Evolutionary conservation across 73 alveolate genomes (phyloP), one percentile per base, ranked within the genome.

Genomic region (Paramecium primaurelia): DNA sequence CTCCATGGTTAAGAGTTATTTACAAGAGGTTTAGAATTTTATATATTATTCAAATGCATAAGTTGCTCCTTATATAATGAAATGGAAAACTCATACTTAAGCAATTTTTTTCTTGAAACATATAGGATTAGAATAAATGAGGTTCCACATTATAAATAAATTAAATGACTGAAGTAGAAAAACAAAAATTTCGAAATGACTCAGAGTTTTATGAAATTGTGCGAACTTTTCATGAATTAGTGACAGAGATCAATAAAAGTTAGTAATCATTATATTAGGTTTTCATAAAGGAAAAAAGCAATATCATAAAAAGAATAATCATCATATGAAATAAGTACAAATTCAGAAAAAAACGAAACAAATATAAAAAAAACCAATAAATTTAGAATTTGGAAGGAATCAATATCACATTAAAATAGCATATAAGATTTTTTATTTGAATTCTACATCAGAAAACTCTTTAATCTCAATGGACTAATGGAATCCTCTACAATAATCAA

Each of bases 21-120:
- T 20, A 80, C 30, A 45, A 22, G 18, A 20, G 91, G 73, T 26
- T 36, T 80, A 45, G 49, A 25, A 45, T 40, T 25, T 20, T 80
- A 25, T 11, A 80, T 22, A 7, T 80, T 80, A 47, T 49, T 80
- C 22, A 80, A 25, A 44, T 80, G 91, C 71, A 45, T 80, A 45
- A 80, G 49, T 80, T 80, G 32, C 34, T 80, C 91, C 91, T 80
- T 16, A 54, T 1, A 54, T 54, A 54, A 54, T 54, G 14, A 8
- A 22, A 54, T 54, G 0, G 11, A 18, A 54, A 54, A 54, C 11
- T 16, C 9, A 54, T 80, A 80, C 91, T 47, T 42, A 44, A 9
- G 91, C 91, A 20, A 80, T 80, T 47, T 80, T 80, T 37, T 47
- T 80, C 38, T 80, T 80, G 58, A 64, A 64, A 34, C 84, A 64